Evolutionary conservation across 306 rosid genomes (phyloP), one percentile per base, ranked within the genome.

Genomic region (Pyrus pyrifolia): DNA sequence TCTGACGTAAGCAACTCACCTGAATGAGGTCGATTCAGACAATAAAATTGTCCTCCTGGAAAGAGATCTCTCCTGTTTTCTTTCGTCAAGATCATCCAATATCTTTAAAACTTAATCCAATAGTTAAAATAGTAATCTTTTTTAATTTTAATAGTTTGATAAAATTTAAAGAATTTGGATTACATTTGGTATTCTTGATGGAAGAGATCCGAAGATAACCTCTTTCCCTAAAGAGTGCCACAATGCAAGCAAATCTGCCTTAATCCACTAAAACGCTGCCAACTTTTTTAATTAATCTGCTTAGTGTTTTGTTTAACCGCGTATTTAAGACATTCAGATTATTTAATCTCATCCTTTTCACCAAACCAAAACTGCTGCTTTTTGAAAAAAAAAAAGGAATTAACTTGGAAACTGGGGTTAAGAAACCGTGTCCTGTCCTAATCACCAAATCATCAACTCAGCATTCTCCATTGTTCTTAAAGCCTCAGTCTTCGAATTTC

Each of bases 171-270:
- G 0, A 33, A 33, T 33, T 0, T 2, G 1, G 0, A 33, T 33
- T 33, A 33, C 3, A 33, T 33, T 1, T 0, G 0, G 0, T 33
- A 2, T 5, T 0, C 0, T 35, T 35, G 0, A 0, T 35, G 2
- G 40, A 35, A 35, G 0, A 35, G 8, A 1, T 35, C 0, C 0
- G 8, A 5, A 35, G 2, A 35, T 35, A 2, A 35, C 1, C 2
- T 6, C 8, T 6, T 35, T 35, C 0, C 8, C 40, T 35, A 10
- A 66, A 4, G 38, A 5, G 3, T 66, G 70, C 25, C 49, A 66
- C 70, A 11, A 66, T 11, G 70, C 49, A 31, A 66, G 46, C 18
- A n/a, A 35, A 1, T n/a, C 10, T 30, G 23, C 31, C 42, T 30
- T 66, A 66, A 21, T 11, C 8, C 70, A 66, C 10, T 35, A 35